These are phyloP conservation scores for Solanum okadae DNA, from an alignment of 257 asterid species.

Conservation along the genomic window DNA sequence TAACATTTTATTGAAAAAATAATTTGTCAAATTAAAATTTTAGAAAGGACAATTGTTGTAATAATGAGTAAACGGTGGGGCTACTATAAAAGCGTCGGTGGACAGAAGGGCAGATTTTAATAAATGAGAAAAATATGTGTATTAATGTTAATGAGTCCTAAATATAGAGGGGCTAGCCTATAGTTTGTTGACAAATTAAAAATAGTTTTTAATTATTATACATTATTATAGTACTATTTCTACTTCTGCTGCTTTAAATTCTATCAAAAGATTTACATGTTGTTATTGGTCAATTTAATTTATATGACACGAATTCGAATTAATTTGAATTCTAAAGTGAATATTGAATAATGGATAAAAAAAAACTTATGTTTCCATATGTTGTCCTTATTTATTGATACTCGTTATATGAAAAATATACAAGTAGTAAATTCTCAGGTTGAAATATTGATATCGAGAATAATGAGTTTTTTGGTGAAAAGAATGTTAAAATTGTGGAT, in stretches of 20 bases:
- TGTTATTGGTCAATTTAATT: background rate
- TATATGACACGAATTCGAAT: background rate
- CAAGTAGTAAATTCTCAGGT: background rate
- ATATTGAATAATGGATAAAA: background rate
- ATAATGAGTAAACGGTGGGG: background rate
- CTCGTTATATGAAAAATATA: background rate
- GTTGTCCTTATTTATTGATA: background rate
- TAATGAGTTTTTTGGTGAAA: background rate
- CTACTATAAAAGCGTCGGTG: background rate
- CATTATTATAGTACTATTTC: background rate
- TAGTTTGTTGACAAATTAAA: background rate
- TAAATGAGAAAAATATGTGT: slow-evolving; percentile 2
- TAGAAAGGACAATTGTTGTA: background rate
- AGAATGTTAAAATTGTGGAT: background rate
- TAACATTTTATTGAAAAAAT: background rate
- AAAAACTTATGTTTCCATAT: background rate
- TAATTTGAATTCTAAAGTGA: background rate
- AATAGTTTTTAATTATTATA: background rate
- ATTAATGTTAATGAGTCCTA: background rate
- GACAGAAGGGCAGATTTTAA: slow-evolving; percentile 1
- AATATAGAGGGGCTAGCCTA: background rate
- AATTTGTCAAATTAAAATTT: background rate
- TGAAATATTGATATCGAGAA: background rate
- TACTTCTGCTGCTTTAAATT: background rate
- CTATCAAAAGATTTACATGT: background rate